Conservation (phyloP, 371 early-diverging fungal genomes). For the Mortierella sp. region DNA sequence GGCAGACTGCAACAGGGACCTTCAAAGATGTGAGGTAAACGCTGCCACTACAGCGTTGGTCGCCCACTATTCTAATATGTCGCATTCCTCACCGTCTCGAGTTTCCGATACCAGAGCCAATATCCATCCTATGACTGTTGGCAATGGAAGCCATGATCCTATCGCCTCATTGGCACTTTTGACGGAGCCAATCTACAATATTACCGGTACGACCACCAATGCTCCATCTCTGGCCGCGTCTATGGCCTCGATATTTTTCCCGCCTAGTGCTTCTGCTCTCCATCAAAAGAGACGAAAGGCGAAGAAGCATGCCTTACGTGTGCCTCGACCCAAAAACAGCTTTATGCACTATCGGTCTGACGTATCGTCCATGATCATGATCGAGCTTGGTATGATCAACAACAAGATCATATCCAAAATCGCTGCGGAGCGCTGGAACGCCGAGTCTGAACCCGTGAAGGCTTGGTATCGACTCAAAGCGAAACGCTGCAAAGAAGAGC, state of each 20-base stretch:
- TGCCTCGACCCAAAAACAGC: conserved; percentile 46
- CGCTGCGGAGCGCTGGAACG: conserved; percentile 45
- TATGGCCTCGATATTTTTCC: conserved; percentile 28
- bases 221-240: not conserved
- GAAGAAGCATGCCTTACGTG: conserved; percentile 29
- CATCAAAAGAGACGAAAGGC: conserved; percentile 52
- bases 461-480: conserved; percentile 40
- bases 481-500: conserved; percentile 42
- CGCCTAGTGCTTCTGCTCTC: conserved; percentile 47
- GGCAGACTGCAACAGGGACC: too few relatives aligned
- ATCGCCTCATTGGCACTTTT: too few relatives aligned
- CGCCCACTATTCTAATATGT: too few relatives aligned
- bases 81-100: too few relatives aligned
- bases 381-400: conserved; percentile 40
- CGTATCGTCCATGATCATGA: conserved; percentile 41
- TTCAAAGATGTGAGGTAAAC: too few relatives aligned
- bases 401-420: conserved; percentile 51
- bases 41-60: too few relatives aligned
- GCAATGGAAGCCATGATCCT: too few relatives aligned
- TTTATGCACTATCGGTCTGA: conserved; percentile 51
- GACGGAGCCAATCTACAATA: not conserved
- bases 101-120: too few relatives aligned
- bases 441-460: conserved; percentile 36
- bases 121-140: too few relatives aligned
- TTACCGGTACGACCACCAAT: not conserved